Conservation (phyloP, 306 rosid genomes). For the Oemleria cerasiformis region DNA sequence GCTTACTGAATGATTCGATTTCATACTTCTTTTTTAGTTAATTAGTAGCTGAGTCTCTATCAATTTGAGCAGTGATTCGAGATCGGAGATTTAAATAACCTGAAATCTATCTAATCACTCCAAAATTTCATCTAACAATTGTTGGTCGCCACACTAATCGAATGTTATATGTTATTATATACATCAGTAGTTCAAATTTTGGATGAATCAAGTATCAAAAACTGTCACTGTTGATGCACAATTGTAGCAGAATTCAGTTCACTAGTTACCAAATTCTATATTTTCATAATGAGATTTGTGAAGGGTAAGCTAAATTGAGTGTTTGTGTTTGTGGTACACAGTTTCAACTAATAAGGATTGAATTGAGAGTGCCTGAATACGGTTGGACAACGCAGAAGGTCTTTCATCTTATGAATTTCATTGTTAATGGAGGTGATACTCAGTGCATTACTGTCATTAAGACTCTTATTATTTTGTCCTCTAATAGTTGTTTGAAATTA, state of each 20-base stretch:
- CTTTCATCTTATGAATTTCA: constrained; percentile 94
- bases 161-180: neutral
- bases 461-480: neutral
- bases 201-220: neutral
- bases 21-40: too few species aligned
- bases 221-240: neutral
- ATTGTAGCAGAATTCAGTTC: neutral
- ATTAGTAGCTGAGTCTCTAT: too few species aligned
- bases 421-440: constrained; percentile 76
- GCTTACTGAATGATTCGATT: too few species aligned
- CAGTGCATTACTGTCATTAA: neutral
- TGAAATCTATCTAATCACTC: neutral
- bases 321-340: constrained; percentile 27
- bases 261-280: neutral
- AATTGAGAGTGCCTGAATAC: constrained; percentile 88
- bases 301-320: neutral
- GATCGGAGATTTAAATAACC: neutral
- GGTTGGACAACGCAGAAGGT: constrained; percentile 98
- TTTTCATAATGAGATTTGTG: neutral
- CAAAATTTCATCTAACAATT: too few species aligned
- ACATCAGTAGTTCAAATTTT: neutral
- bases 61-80: too few species aligned
- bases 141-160: neutral
- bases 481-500: neutral
- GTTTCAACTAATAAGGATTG: constrained; percentile 88